phyloP scores from a whole-genome alignment of 2,329 filamentous ascomycete genomes.

The Fusarium sp. region DNA sequence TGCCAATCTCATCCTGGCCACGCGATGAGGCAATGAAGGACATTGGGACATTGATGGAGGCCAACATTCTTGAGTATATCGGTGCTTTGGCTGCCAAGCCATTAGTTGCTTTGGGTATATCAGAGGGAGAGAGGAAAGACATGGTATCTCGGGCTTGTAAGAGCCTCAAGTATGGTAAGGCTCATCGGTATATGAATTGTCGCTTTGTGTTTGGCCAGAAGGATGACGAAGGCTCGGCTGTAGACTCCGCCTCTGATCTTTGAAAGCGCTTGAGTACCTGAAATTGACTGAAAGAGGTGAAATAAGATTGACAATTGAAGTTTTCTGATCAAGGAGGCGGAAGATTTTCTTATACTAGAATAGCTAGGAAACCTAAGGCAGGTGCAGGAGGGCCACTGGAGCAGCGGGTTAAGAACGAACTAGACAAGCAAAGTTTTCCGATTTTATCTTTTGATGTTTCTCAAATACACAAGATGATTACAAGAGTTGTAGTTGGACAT shows the following conservation, averaged over 20 bases:
- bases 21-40: slow-evolving; percentile 58
- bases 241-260: background rate
- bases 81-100: slow-evolving; percentile 61
- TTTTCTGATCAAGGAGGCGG: background rate
- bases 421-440: too few species aligned
- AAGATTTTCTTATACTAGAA: background rate
- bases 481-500: too few species aligned
- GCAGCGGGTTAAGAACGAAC: too few species aligned
- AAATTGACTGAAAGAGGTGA: background rate
- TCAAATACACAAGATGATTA: too few species aligned
- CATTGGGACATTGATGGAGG: slow-evolving; percentile 62
- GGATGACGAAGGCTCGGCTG: slow-evolving; percentile 11
- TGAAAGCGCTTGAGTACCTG: background rate
- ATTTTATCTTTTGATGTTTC: too few species aligned
- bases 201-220: slow-evolving; percentile 63
- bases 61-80: slow-evolving; percentile 59
- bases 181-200: slow-evolving; percentile 62
- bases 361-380: background rate
- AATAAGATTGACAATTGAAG: background rate
- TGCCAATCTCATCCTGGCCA: slow-evolving; percentile 64
- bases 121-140: slow-evolving; percentile 53
- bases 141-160: slow-evolving; percentile 53
- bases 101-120: slow-evolving; percentile 57
- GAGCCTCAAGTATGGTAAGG: slow-evolving; percentile 54
- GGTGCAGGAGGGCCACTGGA: background rate